Conservation (phyloP, 2,329 filamentous ascomycete genomes). For the Arthrobotrys entomopaga region DNA sequence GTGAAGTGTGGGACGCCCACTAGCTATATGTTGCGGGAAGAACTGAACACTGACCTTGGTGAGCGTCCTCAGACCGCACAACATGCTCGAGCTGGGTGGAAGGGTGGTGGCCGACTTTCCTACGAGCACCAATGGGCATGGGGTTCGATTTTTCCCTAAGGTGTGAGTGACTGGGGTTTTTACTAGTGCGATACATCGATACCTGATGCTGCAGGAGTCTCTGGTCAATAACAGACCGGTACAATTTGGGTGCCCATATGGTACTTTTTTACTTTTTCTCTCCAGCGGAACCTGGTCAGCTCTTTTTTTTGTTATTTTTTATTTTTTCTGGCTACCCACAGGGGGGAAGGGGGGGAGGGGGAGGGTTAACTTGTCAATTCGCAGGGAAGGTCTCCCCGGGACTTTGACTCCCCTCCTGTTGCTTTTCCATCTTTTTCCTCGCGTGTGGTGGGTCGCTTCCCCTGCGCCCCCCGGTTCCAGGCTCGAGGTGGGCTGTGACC, state of each 20-base stretch:
- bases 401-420: background rate
- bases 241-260: conserved; percentile 30
- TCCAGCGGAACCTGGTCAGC: conserved; percentile 26
- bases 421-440: background rate
- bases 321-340: conserved; percentile 16
- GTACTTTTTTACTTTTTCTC: conserved; percentile 40
- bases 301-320: conserved; percentile 11
- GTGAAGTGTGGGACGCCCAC: conserved; percentile 46
- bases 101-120: conserved; percentile 27
- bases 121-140: conserved; percentile 48
- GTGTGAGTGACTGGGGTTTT: conserved; percentile 52
- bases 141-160: conserved; percentile 41
- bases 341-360: too few relatives aligned
- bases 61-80: conserved; percentile 40
- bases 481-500: conserved; percentile 30
- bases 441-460: conserved; percentile 20
- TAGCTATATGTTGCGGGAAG: conserved; percentile 54
- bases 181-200: conserved; percentile 38
- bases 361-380: background rate
- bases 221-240: conserved; percentile 49
- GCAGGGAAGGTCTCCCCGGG: conserved; percentile 13
- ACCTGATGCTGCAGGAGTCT: conserved; percentile 33
- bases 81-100: conserved; percentile 38
- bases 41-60: conserved; percentile 25
- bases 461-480: too few relatives aligned